Percentiles rank a stretch among this genome's conserved stretches.
phyloP scores from a whole-genome alignment of 1,284 basidiomycete genomes.

The Psilocybe mexicana region DNA sequence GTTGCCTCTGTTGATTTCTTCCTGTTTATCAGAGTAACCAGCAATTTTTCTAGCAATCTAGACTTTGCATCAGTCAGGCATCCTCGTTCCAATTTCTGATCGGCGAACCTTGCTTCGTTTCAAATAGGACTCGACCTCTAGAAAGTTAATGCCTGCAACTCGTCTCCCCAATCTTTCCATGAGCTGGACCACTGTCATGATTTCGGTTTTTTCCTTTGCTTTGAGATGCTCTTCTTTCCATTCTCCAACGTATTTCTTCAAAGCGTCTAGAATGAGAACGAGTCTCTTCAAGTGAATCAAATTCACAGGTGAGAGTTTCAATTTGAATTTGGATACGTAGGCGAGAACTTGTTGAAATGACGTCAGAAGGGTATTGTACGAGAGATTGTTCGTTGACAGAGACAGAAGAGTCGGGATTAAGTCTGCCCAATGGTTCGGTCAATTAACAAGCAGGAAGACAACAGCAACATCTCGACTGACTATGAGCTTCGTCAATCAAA shows the following conservation, averaged over 20 bases:
- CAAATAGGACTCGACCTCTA: slow-evolving; percentile 85
- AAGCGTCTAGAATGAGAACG: slow-evolving; percentile 67
- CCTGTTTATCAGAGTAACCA: slow-evolving; percentile 75
- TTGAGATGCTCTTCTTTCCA: slow-evolving; percentile 40
- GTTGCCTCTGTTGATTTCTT: slow-evolving; percentile 43
- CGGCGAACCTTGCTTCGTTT: slow-evolving; percentile 78
- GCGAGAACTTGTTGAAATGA: slow-evolving; percentile 79
- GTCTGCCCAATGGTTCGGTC: slow-evolving; percentile 45
- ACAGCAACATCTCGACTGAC: slow-evolving; percentile 44
- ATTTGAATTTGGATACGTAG: slow-evolving; percentile 82
- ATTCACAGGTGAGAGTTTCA: slow-evolving; percentile 73
- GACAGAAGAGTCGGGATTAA: slow-evolving; percentile 87
- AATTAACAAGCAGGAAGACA: neutral
- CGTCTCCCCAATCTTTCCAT: slow-evolving; percentile 68
- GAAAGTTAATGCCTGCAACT: slow-evolving; percentile 74
- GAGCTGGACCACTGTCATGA: slow-evolving; percentile 68
- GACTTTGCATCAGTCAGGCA: neutral
- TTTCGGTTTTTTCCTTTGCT: slow-evolving; percentile 42
- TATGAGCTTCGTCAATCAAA: slow-evolving; percentile 96
- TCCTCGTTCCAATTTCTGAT: slow-evolving; percentile 21
- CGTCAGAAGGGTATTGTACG: slow-evolving; percentile 55
- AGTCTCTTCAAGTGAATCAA: slow-evolving; percentile 82
- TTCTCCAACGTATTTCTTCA: slow-evolving; percentile 59
- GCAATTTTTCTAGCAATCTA: slow-evolving; percentile 76
- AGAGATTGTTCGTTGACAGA: slow-evolving; percentile 76